A percentile compares a stretch with the other conserved stretches of the same genome.
These are phyloP conservation scores for Colletotrichum horii DNA, from an alignment of 2,329 filamentous ascomycete species.

Conservation along the genomic window DNA sequence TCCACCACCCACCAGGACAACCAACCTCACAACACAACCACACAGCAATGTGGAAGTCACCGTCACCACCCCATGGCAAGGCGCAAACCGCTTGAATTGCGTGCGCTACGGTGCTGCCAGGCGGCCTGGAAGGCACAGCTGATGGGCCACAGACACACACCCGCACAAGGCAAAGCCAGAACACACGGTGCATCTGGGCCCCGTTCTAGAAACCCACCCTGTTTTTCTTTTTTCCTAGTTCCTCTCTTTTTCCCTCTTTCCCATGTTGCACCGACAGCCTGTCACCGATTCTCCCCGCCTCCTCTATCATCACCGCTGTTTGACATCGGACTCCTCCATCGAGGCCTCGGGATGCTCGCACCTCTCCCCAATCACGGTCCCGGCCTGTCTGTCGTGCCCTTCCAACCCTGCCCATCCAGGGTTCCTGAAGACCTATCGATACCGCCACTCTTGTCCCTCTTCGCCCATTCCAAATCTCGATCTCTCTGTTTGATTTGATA, in stretches of 20 bases:
- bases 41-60: not conserved
- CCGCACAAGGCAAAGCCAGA: slow-evolving; percentile 11
- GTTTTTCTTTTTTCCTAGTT: not conserved
- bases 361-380: not conserved
- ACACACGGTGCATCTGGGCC: slow-evolving; percentile 9
- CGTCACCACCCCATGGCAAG: not conserved
- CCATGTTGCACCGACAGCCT: not conserved
- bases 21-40: not conserved
- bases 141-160: not conserved
- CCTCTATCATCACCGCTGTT: slow-evolving; percentile 18
- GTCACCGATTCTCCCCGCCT: slow-evolving; percentile 10
- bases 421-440: not conserved
- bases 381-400: not conserved
- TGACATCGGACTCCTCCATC: not conserved
- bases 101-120: not conserved
- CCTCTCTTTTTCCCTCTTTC: not conserved
- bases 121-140: not conserved
- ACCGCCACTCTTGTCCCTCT: not conserved
- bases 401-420: not conserved
- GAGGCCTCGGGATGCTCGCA: not conserved
- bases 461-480: not conserved
- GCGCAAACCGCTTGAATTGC: not conserved
- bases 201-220: slow-evolving; percentile 9
- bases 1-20: not conserved
- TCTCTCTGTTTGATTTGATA: not conserved